Conservation (phyloP, 352 stramenopile species). For the Phytophthora citrophthora region DNA sequence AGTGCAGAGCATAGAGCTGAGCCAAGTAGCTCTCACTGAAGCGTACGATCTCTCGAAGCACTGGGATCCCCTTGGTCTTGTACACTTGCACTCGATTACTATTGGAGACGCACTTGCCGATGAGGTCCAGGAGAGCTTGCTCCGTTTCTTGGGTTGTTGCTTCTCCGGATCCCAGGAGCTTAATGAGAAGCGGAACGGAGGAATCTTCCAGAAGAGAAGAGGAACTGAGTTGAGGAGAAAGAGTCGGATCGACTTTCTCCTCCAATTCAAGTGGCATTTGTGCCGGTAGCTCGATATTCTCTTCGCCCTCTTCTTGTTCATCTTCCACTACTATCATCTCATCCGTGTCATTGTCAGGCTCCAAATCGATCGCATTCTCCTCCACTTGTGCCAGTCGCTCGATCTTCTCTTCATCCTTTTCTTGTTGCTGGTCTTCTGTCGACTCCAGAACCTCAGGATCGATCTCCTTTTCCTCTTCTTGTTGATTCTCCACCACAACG, state of each 20-base stretch:
- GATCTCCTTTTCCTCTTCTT: no score
- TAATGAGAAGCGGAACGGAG: slow-evolving; percentile 13
- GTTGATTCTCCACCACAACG: no score
- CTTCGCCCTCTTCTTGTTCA: no score
- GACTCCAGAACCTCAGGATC: no score
- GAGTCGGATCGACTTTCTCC: background rate
- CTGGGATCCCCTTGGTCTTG: slow-evolving; percentile 1
- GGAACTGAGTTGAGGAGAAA: background rate
- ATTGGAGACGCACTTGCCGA: background rate
- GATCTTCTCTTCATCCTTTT: no score
- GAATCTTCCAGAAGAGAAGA: slow-evolving; percentile 8
- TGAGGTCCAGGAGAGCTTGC: background rate
- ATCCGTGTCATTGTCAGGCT: no score
- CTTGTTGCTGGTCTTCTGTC: no score
- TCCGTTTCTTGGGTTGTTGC: slow-evolving; percentile 1
- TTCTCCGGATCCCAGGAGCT: background rate
- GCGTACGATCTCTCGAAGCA: background rate
- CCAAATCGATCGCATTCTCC: background rate
- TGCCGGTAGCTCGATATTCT: no score
- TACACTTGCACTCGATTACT: slow-evolving; percentile 5
- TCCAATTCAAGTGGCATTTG: background rate
- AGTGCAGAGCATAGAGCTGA: slow-evolving; percentile 28
- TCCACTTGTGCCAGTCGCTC: background rate
- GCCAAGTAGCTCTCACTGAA: background rate
- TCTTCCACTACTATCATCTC: no score